Evolutionary conservation across 176 grass and related monocot species (phyloP).

Genomic region (Areca catechu): DNA sequence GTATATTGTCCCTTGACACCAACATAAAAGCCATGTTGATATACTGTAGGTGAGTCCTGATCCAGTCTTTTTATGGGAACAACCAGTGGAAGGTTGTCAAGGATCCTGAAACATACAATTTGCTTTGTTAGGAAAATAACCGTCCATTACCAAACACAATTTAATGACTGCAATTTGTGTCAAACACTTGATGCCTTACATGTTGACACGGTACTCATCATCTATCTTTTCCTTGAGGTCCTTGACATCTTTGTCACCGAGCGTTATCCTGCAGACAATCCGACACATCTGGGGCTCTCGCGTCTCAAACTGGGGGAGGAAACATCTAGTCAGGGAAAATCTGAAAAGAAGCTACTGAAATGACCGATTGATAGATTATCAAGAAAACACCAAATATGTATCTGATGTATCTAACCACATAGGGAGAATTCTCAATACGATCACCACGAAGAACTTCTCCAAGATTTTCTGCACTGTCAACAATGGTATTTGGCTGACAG

Average conservation of each 20-base stretch:
- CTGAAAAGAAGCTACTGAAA: slow-evolving; percentile 10
- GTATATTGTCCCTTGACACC: slow-evolving; percentile 78
- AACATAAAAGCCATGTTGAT: slow-evolving; percentile 83
- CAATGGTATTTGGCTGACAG: slow-evolving; percentile 55
- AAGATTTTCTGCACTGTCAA: slow-evolving; percentile 81
- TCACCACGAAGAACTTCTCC: slow-evolving; percentile 89
- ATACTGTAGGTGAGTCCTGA: slow-evolving; percentile 55
- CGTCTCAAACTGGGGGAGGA: slow-evolving; percentile 57
- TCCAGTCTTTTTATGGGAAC: slow-evolving; percentile 80
- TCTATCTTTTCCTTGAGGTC: slow-evolving; percentile 85
- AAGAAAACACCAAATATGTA: background rate
- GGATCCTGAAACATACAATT: slow-evolving; percentile 48
- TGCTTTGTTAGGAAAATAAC: slow-evolving; percentile 6
- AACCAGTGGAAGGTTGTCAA: slow-evolving; percentile 78
- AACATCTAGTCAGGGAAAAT: no score
- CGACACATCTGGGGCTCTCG: slow-evolving; percentile 77
- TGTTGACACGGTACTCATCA: slow-evolving; percentile 83
- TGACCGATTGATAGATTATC: slow-evolving; percentile 11
- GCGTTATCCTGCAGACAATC: slow-evolving; percentile 63
- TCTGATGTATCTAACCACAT: slow-evolving; percentile 37
- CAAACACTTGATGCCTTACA: slow-evolving; percentile 24
- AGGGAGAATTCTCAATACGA: slow-evolving; percentile 80
- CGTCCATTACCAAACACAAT: background rate
- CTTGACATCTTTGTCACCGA: slow-evolving; percentile 62
- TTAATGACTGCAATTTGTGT: background rate